phyloP scores from a whole-genome alignment of 495 filamentous ascomycete genomes.

The Podospora pseudopauciseta region DNA sequence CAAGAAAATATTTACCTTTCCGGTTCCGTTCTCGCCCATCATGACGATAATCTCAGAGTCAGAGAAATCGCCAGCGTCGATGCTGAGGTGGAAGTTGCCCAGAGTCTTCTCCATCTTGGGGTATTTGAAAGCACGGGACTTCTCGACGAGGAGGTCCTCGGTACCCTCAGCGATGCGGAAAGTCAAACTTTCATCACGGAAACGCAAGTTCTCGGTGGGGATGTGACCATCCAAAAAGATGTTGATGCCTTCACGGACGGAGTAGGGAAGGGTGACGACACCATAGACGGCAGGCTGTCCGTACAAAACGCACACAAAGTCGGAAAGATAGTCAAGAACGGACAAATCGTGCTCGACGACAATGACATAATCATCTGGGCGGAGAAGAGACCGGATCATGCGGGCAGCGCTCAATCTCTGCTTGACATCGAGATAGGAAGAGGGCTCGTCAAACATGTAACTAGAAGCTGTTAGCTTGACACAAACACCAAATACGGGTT shows the following conservation, averaged over 20 bases:
- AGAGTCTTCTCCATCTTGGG: constrained; percentile 92
- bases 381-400: constrained; percentile 83
- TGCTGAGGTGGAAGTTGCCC: constrained; percentile 77
- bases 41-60: constrained; percentile 98
- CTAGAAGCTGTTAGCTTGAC: constrained; percentile 9
- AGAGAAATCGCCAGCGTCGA: constrained; percentile 84
- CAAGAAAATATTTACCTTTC: constrained; percentile 19
- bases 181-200: constrained; percentile 93
- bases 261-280: constrained; percentile 94
- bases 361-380: constrained; percentile 91
- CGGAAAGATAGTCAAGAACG: constrained; percentile 94
- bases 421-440: constrained; percentile 96
- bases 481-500: not conserved
- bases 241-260: constrained; percentile 98
- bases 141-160: constrained; percentile 86
- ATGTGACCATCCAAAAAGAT: constrained; percentile 98
- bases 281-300: constrained; percentile 93
- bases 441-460: constrained; percentile 99
- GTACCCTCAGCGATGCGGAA: constrained; percentile 92
- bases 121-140: constrained; percentile 78
- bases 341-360: constrained; percentile 99
- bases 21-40: constrained; percentile 97
- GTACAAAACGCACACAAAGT: constrained; percentile 96
- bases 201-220: constrained; percentile 95
- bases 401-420: constrained; percentile 89